Base-by-base conservation (phyloP, 306 rosid species). In the Rosa lucieae region DNA sequence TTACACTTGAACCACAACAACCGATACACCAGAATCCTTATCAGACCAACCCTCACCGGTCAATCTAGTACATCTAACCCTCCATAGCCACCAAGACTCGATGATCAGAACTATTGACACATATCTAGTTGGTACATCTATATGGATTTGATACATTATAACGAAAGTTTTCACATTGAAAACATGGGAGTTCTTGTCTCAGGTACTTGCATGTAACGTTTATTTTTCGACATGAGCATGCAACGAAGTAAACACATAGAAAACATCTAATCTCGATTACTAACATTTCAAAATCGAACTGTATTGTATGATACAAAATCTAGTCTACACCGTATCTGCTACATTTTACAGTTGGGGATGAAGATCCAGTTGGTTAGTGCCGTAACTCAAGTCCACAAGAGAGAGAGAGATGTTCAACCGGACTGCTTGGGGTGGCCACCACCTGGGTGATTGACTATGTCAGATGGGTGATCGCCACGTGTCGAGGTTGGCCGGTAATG, bases 401-500 rank as follows among this genome's bases (percentile, higher is more conserved):
- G 11, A 48, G 11, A 48, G 59, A 17, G 59, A 53, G 21, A 55
- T 55, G 26, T 55, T 18, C 61, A 10, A 20, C 18, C 0, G 26
- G 15, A 35, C 18, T 10, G 47, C 52, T 11, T 10, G 32, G 39
- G 12, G 39, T 52, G 66, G n/a, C 53, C 21, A 74, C 49, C n/a
- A 62, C 29, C 58, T 35, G 13, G 23, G 71, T 20, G 29, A 61
- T 17, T 46, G 35, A 62, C 46, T 9, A 26, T 10, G 32, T 26
- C 62, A 74, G 70, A 75, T 70, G 69, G 87, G 40, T 20, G 46
- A 5, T 3, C 32, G 72, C 86, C 91, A 84, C 86, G 87, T 90
- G 87, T 84, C 52, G 47, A 15, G 42, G 10, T 6, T 58, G 84
- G 90, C 90, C 87, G 85, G 90, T 85, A 83, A 48, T 73, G 91